Evolutionary conservation across 352 stramenopile genomes (phyloP), one percentile per base, ranked within the genome.

Genomic region (Sclerospora graminicola): DNA sequence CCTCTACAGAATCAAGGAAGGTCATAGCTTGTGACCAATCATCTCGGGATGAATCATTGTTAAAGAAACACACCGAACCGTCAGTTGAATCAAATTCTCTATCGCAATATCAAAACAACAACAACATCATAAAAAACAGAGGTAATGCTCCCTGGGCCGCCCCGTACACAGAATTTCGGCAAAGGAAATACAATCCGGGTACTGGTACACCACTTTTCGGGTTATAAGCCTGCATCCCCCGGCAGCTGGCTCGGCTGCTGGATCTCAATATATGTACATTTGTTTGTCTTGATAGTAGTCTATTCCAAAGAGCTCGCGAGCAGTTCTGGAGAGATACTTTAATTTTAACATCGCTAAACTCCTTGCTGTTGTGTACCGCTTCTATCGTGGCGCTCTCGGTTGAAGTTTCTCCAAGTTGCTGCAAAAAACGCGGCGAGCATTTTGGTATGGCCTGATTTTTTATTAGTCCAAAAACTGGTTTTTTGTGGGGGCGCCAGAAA

Each of bases 351-450:
- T 89, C 89, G 79, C 96, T 98, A 74, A 98, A 98, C 69, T 96
- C 94, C 75, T 98, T 98, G 84, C 97, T 96, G 77, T 99, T 99
- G 94, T 99, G 99, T 47, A 99, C 97, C n/a, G n/a, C n/a, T n/a
- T n/a, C n/a, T n/a, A n/a, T n/a, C n/a, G n/a, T n/a, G n/a, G n/a
- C n/a, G n/a, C n/a, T n/a, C n/a, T n/a, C n/a, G n/a, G n/a, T n/a
- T n/a, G n/a, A n/a, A n/a, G n/a, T n/a, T n/a, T n/a, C n/a, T n/a
- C n/a, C n/a, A n/a, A n/a, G n/a, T n/a, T n/a, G n/a, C n/a, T n/a
- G n/a, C n/a, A n/a, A n/a, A n/a, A n/a, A n/a, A n/a, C n/a, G n/a
- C n/a, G n/a, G n/a, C n/a, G n/a, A n/a, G n/a, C n/a, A n/a, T n/a
- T n/a, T n/a, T n/a, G n/a, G n/a, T n/a, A n/a, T n/a, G n/a, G n/a